Base-by-base conservation (phyloP, 2,329 filamentous ascomycete species). In the Botryosphaeria dothidea region DNA sequence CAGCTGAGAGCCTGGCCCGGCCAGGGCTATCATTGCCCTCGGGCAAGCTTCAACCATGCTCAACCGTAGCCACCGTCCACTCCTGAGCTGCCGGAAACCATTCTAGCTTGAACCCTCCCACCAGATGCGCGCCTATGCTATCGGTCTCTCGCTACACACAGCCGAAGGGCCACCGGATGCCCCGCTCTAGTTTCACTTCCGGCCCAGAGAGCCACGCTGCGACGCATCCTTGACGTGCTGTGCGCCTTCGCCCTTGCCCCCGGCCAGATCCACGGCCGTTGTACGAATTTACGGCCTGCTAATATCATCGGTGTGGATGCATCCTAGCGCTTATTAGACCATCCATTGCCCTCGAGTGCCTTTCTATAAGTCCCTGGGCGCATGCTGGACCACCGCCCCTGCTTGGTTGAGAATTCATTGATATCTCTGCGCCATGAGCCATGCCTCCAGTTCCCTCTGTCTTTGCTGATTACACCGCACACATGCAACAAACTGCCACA, bases 41-140 rank as follows among this genome's bases (percentile, higher is more conserved):
- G 13, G 38, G 56, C 56, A 60, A 46, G 56, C 56, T 58, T 60
- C 56, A 60, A 60, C 56, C 56, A 58, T 58, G 54, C 41, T 60
- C 41, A 7, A 46, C 54, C 36, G 15, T 43, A 34, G 52, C 34
- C 31, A n/a, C 21, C 34, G 23, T 27, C 52, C 54, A 43, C 38
- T 58, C 54, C 36, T 58, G 54, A 58, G 54, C 54, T 58, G 54
- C 23, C 51, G 51, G 19, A 19, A 15, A n/a, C 3, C 19, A 21
- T 23, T 46, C 56, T 41, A 60, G 56, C 56, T 60, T 60, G 56
- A 60, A 17, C 23, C 56, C 56, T 31, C 27, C 38, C 38, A 27
- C 21, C 38, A 29, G 23, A 43, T 19, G 17, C n/a, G 25, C 54
- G 54, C 36, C 54, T 31, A 31, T 36, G 23, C 21, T 5, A n/a